Conservation (phyloP, 305 asterid species). For the Rubia peregrina region DNA sequence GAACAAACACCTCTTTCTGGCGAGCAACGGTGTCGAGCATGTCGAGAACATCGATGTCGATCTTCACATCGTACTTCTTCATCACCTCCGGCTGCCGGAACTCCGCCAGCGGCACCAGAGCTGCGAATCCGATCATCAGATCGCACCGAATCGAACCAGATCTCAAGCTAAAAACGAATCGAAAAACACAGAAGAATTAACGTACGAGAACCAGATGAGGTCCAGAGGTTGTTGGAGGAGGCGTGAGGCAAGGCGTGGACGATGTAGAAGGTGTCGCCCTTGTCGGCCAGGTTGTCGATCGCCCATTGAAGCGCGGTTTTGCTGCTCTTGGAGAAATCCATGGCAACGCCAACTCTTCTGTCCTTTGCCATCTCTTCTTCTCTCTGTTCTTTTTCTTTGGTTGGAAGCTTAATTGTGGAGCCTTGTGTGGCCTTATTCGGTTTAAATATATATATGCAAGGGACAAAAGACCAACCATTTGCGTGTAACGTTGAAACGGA, state of each 20-base stretch:
- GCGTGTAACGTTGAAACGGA: neutral
- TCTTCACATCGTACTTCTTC: slow-evolving; percentile 54
- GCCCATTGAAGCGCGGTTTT: slow-evolving; percentile 78
- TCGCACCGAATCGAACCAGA: neutral
- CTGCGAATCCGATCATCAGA: slow-evolving; percentile 18
- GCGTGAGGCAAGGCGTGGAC: slow-evolving; percentile 47
- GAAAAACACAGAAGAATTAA: neutral
- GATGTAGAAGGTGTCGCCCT: slow-evolving; percentile 62
- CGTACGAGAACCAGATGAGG: slow-evolving; percentile 79
- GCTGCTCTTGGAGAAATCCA: slow-evolving; percentile 93
- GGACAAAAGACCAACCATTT: neutral
- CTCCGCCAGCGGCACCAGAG: slow-evolving; percentile 69
- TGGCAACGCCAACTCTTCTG: slow-evolving; percentile 45
- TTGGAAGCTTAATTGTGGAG: neutral
- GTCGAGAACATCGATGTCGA: slow-evolving; percentile 72
- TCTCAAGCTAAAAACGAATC: neutral
- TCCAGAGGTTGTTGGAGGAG: slow-evolving; percentile 42
- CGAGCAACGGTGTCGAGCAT: slow-evolving; percentile 70
- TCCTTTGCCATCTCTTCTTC: slow-evolving; percentile 32
- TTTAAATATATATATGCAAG: neutral
- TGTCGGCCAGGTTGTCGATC: slow-evolving; percentile 71
- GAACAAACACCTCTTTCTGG: slow-evolving; percentile 58
- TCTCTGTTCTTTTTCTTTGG: neutral
- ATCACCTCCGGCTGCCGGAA: slow-evolving; percentile 70
- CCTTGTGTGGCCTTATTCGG: neutral